phyloP scores from a whole-genome alignment of 805 yeast species.

The Metschnikowia santaceciliae region DNA sequence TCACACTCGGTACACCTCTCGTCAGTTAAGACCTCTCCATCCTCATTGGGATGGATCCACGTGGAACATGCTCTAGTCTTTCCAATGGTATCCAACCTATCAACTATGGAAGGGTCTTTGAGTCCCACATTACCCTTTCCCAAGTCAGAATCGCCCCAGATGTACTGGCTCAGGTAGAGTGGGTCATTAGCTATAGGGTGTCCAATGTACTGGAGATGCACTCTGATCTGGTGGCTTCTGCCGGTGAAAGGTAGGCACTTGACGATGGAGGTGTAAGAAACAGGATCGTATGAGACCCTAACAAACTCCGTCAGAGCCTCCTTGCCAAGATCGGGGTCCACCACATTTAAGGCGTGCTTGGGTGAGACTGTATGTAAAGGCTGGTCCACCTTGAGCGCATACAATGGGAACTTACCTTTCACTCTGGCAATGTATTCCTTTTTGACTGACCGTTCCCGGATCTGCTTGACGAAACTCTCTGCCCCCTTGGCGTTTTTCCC shows the following conservation, averaged over 20 bases:
- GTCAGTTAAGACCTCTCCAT: slow-evolving; percentile 66
- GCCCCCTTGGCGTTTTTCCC: slow-evolving; percentile 82
- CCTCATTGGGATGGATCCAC: slow-evolving; percentile 56
- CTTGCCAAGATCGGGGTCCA: slow-evolving; percentile 51
- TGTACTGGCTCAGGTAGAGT: slow-evolving; percentile 67
- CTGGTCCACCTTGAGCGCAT: slow-evolving; percentile 52
- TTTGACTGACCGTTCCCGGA: slow-evolving; percentile 65
- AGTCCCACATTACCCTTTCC: slow-evolving; percentile 61
- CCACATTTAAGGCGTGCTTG: slow-evolving; percentile 59
- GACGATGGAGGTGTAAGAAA: slow-evolving; percentile 61
- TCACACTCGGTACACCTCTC: slow-evolving; percentile 63
- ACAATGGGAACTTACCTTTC: slow-evolving; percentile 72
- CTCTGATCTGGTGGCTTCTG: slow-evolving; percentile 92
- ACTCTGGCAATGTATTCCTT: slow-evolving; percentile 89
- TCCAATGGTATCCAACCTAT: slow-evolving; percentile 60
- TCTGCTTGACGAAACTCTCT: slow-evolving; percentile 66
- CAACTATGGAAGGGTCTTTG: slow-evolving; percentile 40
- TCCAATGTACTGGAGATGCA: slow-evolving; percentile 87
- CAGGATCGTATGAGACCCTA: slow-evolving; percentile 59
- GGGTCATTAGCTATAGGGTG: slow-evolving; percentile 93
- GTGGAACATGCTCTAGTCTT: slow-evolving; percentile 63
- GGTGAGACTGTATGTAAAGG: slow-evolving; percentile 74
- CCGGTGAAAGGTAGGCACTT: slow-evolving; percentile 87
- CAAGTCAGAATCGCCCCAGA: slow-evolving; percentile 69
- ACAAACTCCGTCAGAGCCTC: slow-evolving; percentile 70